Evolutionary conservation across 768 basidiomycete genomes (phyloP).

Genomic region (Boletus bicolor): DNA sequence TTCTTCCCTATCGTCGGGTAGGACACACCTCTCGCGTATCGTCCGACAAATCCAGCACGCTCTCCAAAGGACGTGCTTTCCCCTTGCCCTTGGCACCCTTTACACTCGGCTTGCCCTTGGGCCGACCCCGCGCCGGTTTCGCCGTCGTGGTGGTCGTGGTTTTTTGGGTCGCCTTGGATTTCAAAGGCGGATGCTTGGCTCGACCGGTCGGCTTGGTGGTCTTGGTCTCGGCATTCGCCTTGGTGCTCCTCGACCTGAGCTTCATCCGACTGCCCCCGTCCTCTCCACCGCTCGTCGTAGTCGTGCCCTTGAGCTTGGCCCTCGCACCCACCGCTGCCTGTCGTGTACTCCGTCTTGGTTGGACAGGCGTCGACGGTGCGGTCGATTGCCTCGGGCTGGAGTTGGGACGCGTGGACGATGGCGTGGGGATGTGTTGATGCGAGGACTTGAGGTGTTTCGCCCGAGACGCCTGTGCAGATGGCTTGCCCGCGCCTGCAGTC

Average conservation of each 20-base stretch:
- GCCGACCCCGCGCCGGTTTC: conserved; percentile 21
- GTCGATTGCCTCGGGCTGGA: conserved; percentile 9
- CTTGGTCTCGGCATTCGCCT: conserved; percentile 5
- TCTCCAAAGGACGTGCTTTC: conserved; percentile 22
- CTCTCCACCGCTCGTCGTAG: conserved; percentile 8
- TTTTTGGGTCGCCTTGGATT: conserved; percentile 11
- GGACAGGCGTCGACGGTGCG: conserved; percentile 17
- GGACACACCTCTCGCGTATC: conserved; percentile 30
- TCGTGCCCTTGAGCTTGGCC: conserved; percentile 1
- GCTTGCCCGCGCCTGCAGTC: conserved; percentile 1
- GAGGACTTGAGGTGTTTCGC: conserved; percentile 19
- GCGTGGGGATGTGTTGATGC: conserved; percentile 25
- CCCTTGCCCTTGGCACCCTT: conserved; percentile 27
- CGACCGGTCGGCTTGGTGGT: neutral
- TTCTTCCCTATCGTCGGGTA: neutral
- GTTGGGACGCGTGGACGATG: conserved; percentile 18
- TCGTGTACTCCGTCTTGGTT: conserved; percentile 26
- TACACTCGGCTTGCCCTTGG: conserved; percentile 11
- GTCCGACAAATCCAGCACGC: conserved; percentile 29
- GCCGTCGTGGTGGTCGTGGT: neutral
- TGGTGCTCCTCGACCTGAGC: conserved; percentile 17
- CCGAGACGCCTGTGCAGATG: neutral
- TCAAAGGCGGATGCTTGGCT: conserved; percentile 14
- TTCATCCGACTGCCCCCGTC: conserved; percentile 11
- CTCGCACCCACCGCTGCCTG: conserved; percentile 22